A percentile compares a stretch with the other conserved stretches of the same genome.
These are phyloP conservation scores for Trichocladium antarcticum DNA, from an alignment of 495 filamentous ascomycete species.

Conservation along the genomic window DNA sequence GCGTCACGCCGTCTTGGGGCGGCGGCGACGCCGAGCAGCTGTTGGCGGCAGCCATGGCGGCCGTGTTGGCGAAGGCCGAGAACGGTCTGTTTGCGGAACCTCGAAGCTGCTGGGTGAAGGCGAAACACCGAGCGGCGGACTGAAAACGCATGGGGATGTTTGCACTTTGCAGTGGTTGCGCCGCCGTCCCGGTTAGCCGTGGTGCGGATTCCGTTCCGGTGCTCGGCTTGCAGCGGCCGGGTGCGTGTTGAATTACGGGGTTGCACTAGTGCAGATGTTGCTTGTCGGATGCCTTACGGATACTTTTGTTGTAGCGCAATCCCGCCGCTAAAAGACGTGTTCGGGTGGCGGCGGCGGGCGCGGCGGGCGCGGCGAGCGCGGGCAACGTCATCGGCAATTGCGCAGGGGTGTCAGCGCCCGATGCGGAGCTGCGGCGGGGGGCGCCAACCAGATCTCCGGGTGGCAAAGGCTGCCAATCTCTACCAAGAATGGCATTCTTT, in stretches of 20 bases:
- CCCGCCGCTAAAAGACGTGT: background rate
- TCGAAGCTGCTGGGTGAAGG: slow-evolving; percentile 20
- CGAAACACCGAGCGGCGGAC: slow-evolving; percentile 23
- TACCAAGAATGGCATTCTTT: background rate
- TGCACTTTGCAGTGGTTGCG: background rate
- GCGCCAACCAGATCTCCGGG: too few species aligned
- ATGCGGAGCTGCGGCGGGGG: background rate
- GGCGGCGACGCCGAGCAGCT: background rate
- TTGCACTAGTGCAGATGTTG: too few species aligned
- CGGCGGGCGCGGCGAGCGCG: background rate
- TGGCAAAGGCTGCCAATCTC: too few species aligned
- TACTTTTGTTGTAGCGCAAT: background rate
- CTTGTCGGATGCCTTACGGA: background rate
- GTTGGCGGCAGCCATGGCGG: slow-evolving; percentile 16
- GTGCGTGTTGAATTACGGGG: too few species aligned
- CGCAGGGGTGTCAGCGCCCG: background rate
- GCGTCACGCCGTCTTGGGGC: slow-evolving; percentile 27
- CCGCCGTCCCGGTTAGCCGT: background rate
- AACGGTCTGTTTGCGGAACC: slow-evolving; percentile 8
- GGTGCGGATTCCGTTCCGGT: slow-evolving; percentile 5
- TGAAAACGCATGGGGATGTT: slow-evolving; percentile 22
- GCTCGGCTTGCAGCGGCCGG: slow-evolving; percentile 9
- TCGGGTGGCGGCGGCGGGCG: background rate
- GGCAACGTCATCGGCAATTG: slow-evolving; percentile 3
- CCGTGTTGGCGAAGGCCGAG: slow-evolving; percentile 4